Conservation (phyloP, 495 filamentous ascomycete genomes). For the Neurospora sublineolata region DNA sequence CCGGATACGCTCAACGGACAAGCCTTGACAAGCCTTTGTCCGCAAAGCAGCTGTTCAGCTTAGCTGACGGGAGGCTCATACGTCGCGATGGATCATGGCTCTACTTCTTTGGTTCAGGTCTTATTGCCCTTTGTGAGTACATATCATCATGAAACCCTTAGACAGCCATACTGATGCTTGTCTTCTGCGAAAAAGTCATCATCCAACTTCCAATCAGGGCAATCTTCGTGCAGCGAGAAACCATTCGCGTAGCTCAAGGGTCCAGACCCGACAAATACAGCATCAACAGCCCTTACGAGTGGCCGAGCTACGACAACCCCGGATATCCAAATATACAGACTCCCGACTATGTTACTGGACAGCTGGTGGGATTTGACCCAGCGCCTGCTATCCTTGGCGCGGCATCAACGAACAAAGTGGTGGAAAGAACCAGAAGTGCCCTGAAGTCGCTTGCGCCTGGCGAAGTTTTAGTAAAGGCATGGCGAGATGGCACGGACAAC, state of each 20-base stretch:
- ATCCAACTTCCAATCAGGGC: background rate
- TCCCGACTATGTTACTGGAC: background rate
- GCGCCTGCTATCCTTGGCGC: background rate
- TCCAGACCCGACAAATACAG: background rate
- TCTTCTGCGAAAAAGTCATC: background rate
- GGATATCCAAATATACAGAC: background rate
- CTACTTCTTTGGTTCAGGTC: background rate
- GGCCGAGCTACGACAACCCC: background rate
- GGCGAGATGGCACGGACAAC: background rate
- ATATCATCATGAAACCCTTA: background rate
- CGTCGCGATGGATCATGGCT: background rate
- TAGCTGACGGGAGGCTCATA: background rate
- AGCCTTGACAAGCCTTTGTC: background rate
- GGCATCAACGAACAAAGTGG: background rate
- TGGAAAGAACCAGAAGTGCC: background rate
- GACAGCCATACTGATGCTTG: background rate
- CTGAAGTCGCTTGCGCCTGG: background rate
- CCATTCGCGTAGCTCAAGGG: background rate
- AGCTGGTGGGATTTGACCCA: background rate
- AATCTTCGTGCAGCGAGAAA: background rate
- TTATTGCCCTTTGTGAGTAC: background rate
- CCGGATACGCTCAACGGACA: slow-evolving; percentile 1
- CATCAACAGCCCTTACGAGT: background rate
- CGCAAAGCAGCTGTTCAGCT: slow-evolving; percentile 1
- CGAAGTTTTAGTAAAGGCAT: background rate